Conservation (phyloP, 2,329 filamentous ascomycete genomes). For the Helotiales sp. region DNA sequence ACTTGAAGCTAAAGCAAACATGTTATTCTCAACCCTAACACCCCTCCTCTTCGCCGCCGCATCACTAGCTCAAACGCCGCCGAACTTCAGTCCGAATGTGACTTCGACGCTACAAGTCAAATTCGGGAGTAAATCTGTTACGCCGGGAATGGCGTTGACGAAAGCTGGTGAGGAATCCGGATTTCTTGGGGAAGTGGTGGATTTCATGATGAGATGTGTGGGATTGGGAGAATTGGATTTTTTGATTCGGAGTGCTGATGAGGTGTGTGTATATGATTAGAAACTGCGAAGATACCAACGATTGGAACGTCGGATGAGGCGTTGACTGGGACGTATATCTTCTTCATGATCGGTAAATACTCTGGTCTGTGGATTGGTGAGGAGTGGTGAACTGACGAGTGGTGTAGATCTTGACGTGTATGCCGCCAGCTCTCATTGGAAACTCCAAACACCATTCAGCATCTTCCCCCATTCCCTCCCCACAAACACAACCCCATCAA, state of each 20-base stretch:
- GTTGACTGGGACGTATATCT: conserved; percentile 25
- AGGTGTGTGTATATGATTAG: not conserved
- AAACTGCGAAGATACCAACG: conserved; percentile 21
- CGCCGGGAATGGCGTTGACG: conserved; percentile 19
- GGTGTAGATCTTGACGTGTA: conserved; percentile 28
- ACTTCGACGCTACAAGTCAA: conserved; percentile 24
- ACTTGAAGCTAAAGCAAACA: not conserved
- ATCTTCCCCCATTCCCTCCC: not conserved
- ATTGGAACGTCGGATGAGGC: conserved; percentile 22
- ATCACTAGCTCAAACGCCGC: conserved; percentile 23
- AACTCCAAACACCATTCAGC: no score
- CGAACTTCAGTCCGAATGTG: conserved; percentile 22
- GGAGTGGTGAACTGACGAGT: not conserved
- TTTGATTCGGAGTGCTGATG: not conserved
- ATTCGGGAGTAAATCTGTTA: conserved; percentile 19
- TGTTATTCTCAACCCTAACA: conserved; percentile 17
- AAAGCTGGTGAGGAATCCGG: conserved; percentile 17
- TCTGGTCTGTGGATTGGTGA: not conserved
- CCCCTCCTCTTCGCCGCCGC: conserved; percentile 2
- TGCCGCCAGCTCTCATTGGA: not conserved
- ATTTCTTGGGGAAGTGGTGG: no score
- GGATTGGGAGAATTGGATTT: no score
- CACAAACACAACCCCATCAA: not conserved
- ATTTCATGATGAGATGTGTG: no score
- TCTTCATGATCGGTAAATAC: conserved; percentile 25